Percentiles rank a stretch among this genome's conserved stretches.
Conservation (phyloP, 108 stramenopile genomes). For the Conticribra guillardii region DNA sequence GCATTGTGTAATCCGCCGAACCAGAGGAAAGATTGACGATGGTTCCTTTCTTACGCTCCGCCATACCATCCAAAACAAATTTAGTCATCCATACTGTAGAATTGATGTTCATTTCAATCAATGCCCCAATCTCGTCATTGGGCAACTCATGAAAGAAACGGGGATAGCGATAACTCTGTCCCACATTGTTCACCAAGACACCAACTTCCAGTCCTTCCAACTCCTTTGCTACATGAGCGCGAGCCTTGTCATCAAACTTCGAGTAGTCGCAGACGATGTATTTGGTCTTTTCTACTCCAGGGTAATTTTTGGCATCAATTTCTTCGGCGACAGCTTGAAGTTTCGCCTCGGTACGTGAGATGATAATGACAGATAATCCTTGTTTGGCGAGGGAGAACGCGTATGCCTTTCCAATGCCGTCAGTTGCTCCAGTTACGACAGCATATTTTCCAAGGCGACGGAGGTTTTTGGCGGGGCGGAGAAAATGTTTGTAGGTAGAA, state of each 20-base stretch:
- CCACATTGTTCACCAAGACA: conserved; percentile 99
- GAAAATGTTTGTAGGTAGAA: conserved; percentile 83
- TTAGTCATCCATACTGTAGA: conserved; percentile 97
- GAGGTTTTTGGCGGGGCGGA: conserved; percentile 91
- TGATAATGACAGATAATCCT: conserved; percentile 94
- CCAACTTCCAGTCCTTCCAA: conserved; percentile 88
- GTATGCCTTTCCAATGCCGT: conserved; percentile 99
- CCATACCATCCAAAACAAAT: conserved; percentile 93
- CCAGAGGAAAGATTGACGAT: conserved; percentile 97
- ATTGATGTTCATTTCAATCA: conserved; percentile 95
- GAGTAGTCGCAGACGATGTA: conserved; percentile 94
- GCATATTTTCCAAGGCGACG: conserved; percentile 96
- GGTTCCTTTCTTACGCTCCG: conserved; percentile 84
- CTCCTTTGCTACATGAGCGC: conserved; percentile 67
- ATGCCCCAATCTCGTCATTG: conserved; percentile 69
- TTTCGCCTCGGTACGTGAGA: conserved; percentile 95
- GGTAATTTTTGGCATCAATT: conserved; percentile 81
- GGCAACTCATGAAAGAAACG: conserved; percentile 96
- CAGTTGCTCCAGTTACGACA: conserved; percentile 98
- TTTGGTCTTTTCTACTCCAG: conserved; percentile 74
- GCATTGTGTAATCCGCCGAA: conserved; percentile 91
- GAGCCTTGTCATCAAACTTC: conserved; percentile 90
- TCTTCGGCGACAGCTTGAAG: conserved; percentile 91
- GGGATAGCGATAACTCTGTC: conserved; percentile 95
- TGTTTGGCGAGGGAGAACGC: conserved; percentile 93